Base-by-base conservation (phyloP, 257 asterid species). In the Lithospermum erythrorhizon region DNA sequence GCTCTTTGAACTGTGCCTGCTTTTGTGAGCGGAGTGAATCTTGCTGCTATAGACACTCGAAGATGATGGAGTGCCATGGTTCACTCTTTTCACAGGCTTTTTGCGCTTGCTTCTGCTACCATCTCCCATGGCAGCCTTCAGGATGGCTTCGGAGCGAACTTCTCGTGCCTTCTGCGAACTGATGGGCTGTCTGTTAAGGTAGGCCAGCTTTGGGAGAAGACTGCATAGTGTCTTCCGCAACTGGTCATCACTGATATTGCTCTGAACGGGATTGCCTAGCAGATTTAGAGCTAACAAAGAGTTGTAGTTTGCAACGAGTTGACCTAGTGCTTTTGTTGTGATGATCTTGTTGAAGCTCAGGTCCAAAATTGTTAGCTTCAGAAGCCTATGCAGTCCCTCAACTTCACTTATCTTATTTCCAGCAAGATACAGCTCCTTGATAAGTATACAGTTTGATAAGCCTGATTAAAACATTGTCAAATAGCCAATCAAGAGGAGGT, bases 401-500 rank as follows among this genome's bases (percentile, higher is more conserved):
- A 84, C 85, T 1, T 73, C 63, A 30, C 96, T 89, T 59, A 89
- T 75, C 79, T 87, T 89, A 83, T 89, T 89, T 45, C 96, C 97
- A 7, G 87, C 76, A 6, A 89, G 82, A 75, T 81, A 81, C 15
- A 87, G 95, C 71, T 89, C 95, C 65, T 87, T 89, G 61, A 89
- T 70, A 9, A 78, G 79, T 5, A 75, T 75, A 61, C 97, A 89
- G 49, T 66, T 81, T 6, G 97, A 82, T 59, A 89, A 65, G 62
- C 95, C 97, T 89, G 76, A 32, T 30, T n/a, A 9, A n/a, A n/a
- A 53, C 14, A 53, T 41, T 11, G 48, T 13, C 22, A 53, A 19
- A 53, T 53, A 8, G 25, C 18, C 16, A n/a, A 53, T 53, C 1
- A n/a, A 24, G 23, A 53, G 22, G 14, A 8, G 45, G 13, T 35